A percentile compares a stretch with the other conserved stretches of the same genome.
These are phyloP conservation scores for Solanum boliviense DNA, from an alignment of 257 asterid species.

Conservation along the genomic window DNA sequence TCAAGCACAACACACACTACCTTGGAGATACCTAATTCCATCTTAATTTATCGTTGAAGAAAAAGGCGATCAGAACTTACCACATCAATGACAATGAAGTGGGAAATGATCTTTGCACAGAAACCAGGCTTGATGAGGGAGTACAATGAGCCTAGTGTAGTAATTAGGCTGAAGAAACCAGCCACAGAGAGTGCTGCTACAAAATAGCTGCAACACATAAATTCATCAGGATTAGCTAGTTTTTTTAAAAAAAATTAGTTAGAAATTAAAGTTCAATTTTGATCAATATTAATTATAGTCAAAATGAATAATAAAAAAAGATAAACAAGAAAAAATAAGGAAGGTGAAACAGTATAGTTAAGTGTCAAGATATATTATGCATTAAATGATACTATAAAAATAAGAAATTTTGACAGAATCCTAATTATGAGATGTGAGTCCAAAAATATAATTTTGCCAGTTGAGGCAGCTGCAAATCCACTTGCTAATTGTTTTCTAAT, in stretches of 20 bases:
- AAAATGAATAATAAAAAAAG: not conserved
- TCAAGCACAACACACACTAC: not conserved
- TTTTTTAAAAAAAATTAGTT: not conserved
- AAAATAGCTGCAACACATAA: conserved; percentile 28
- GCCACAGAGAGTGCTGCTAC: conserved; percentile 33
- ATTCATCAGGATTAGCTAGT: not conserved
- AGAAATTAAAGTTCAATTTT: not conserved
- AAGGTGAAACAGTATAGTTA: not conserved
- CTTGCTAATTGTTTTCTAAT: not conserved
- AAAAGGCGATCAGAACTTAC: conserved; percentile 15
- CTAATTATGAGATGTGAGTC: not conserved
- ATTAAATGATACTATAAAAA: not conserved
- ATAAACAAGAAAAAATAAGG: not conserved
- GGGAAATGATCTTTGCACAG: conserved; percentile 17
- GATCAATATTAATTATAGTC: not conserved
- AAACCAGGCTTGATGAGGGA: conserved; percentile 19
- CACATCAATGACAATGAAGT: conserved; percentile 31
- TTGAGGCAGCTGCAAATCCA: not conserved
- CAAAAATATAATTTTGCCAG: not conserved
- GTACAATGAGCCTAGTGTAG: conserved; percentile 17
- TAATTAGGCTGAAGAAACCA: conserved; percentile 22
- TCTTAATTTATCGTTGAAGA: not conserved
- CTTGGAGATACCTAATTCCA: not conserved
- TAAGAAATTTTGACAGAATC: not conserved
- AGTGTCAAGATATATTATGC: not conserved